These are phyloP conservation scores for Tricholoma sp. DNA, from an alignment of 768 basidiomycete species.

Conservation along the genomic window DNA sequence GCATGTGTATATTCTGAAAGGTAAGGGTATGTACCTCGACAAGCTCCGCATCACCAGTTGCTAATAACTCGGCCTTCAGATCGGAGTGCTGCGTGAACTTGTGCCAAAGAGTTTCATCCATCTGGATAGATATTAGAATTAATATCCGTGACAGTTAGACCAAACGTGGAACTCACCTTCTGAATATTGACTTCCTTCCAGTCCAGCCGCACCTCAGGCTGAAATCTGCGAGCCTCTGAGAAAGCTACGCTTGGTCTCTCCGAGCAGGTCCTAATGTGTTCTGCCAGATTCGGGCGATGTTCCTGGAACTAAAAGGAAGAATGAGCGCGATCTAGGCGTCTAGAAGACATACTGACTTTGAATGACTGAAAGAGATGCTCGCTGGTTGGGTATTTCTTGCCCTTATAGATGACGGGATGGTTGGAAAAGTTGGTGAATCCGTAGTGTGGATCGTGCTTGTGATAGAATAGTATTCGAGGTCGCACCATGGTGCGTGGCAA, in stretches of 20 bases:
- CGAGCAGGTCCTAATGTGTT: conserved; percentile 62
- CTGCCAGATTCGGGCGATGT: conserved; percentile 56
- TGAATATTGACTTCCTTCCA: conserved; percentile 68
- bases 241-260: conserved; percentile 60
- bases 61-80: conserved; percentile 53
- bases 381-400: conserved; percentile 66
- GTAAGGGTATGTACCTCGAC: conserved; percentile 46
- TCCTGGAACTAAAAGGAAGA: conserved; percentile 46
- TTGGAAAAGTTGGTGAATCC: conserved; percentile 74
- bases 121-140: conserved; percentile 30
- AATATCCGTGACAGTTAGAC: background rate
- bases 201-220: conserved; percentile 55
- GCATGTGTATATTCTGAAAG: background rate
- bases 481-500: conserved; percentile 20
- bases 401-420: conserved; percentile 57
- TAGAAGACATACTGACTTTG: conserved; percentile 39
- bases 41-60: conserved; percentile 61
- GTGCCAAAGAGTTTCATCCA: conserved; percentile 59
- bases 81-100: conserved; percentile 71
- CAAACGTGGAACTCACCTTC: conserved; percentile 35
- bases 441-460: conserved; percentile 59
- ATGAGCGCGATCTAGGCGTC: background rate
- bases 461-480: conserved; percentile 53
- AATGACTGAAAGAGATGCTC: conserved; percentile 77
- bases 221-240: conserved; percentile 61